phyloP scores from a whole-genome alignment of 2,329 filamentous ascomycete genomes.

The Fusarium redolens region DNA sequence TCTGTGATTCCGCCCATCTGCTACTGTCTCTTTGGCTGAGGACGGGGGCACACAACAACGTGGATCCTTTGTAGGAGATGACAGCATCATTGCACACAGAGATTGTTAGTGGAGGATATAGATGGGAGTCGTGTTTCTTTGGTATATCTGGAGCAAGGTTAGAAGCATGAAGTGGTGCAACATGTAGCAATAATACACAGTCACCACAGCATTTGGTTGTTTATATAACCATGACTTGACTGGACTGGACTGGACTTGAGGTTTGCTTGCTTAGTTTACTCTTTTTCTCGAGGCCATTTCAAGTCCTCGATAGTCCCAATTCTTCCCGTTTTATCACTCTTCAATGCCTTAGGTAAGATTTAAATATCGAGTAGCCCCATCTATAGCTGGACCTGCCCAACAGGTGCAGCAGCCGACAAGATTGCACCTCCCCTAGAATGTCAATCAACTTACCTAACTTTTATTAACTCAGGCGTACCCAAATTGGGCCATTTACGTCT shows the following conservation, averaged over 20 bases:
- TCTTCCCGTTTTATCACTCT: not conserved
- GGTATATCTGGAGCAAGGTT: not conserved
- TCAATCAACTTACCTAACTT: not conserved
- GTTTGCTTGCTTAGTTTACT: not conserved
- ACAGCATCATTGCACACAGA: not conserved
- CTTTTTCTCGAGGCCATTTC: not conserved
- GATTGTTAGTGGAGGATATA: not conserved
- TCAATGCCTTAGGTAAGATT: not conserved
- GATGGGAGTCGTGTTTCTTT: not conserved
- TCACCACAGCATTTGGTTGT: not conserved
- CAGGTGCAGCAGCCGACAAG: not conserved
- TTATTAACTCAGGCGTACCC: not conserved
- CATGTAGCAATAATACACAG: not conserved
- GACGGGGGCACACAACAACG: conserved; percentile 5
- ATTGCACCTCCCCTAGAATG: not conserved
- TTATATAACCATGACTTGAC: not conserved
- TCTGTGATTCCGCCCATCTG: conserved; percentile 23
- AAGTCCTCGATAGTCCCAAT: not conserved
- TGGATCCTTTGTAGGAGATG: not conserved
- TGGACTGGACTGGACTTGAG: not conserved
- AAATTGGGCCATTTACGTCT: not conserved
- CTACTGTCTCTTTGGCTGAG: not conserved
- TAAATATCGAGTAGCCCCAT: not conserved
- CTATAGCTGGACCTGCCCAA: conserved; percentile 6
- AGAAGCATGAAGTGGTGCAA: conserved; percentile 1